These are phyloP conservation scores for Fusarium anguioides DNA, from an alignment of 2,329 filamentous ascomycete genomes.

Conservation along the genomic window DNA sequence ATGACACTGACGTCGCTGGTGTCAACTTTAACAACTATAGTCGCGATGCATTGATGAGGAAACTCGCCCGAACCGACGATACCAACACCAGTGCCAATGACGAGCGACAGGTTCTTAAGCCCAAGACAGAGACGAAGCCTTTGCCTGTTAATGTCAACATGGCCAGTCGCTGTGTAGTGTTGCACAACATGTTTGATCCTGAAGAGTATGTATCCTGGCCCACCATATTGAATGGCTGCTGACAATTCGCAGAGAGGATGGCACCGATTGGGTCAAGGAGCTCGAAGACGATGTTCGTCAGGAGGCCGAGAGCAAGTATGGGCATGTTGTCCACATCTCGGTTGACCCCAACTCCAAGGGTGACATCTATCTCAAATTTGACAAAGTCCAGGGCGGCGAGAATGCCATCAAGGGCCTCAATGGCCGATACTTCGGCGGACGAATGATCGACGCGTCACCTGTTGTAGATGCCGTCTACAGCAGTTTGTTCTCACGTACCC, in stretches of 20 bases:
- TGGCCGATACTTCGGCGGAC: conserved; percentile 93
- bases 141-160: conserved; percentile 88
- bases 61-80: conserved; percentile 96
- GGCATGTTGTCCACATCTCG: conserved; percentile 96
- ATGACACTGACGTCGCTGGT: conserved; percentile 96
- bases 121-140: conserved; percentile 81
- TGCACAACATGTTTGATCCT: conserved; percentile 96
- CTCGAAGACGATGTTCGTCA: conserved; percentile 91
- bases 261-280: conserved; percentile 89
- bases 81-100: conserved; percentile 71
- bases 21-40: conserved; percentile 99
- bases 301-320: conserved; percentile 96
- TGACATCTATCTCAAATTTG: conserved; percentile 99
- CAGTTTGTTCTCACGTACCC: conserved; percentile 90
- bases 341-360: conserved; percentile 93
- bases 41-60: conserved; percentile 97
- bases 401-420: conserved; percentile 98
- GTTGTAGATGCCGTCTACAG: conserved; percentile 99
- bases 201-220: conserved; percentile 75
- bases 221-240: conserved; percentile 41
- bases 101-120: conserved; percentile 78
- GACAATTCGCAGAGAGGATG: conserved; percentile 75
- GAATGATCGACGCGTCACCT: conserved; percentile 92
- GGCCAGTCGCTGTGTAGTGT: conserved; percentile 91
- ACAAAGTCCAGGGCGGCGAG: conserved; percentile 92